Conservation (phyloP, 257 asterid genomes). For the Scutellaria minor region DNA sequence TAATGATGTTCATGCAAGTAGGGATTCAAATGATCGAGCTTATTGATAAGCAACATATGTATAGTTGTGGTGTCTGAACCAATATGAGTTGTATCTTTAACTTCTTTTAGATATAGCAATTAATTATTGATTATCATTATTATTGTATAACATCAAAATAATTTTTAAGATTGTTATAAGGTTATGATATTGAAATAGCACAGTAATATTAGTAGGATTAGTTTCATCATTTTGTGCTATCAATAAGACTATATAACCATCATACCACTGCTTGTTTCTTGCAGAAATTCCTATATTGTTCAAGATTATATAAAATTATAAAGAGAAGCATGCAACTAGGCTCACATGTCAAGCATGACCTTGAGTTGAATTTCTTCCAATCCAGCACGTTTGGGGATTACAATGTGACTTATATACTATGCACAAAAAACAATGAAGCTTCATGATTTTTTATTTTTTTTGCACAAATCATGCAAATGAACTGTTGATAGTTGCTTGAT, state of each 20-base stretch:
- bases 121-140: not conserved
- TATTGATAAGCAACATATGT: no score
- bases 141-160: no score
- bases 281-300: not conserved
- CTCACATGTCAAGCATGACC: not conserved
- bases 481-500: not conserved
- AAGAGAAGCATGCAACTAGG: not conserved
- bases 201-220: not conserved
- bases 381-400: not conserved
- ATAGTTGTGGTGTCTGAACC: no score
- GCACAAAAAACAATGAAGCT: not conserved
- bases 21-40: not conserved
- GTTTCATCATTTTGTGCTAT: not conserved
- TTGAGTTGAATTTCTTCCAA: conserved; percentile 13
- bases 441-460: not conserved
- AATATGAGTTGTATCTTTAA: not conserved
- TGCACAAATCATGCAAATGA: not conserved
- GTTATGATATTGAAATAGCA: no score
- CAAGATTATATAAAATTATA: not conserved
- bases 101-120: not conserved
- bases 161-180: no score
- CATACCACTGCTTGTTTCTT: not conserved
- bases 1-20: not conserved
- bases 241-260: not conserved
- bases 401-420: not conserved